Evolutionary conservation across 73 alveolate species (phyloP).

Genomic region (Stentor coeruleus): DNA sequence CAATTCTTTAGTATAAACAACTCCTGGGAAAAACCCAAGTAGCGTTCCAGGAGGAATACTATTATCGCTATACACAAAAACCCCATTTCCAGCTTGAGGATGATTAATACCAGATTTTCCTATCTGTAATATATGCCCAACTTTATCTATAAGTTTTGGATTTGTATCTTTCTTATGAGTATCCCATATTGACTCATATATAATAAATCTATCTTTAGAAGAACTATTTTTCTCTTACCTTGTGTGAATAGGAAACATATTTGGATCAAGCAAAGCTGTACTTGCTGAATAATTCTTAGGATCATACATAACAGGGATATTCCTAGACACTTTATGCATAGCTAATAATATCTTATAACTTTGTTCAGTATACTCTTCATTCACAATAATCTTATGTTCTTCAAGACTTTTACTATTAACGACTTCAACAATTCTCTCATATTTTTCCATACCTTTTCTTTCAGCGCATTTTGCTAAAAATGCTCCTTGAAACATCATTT

Average conservation of each 20-base stretch:
- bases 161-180: not conserved
- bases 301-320: slow-evolving; percentile 17
- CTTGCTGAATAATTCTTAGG: not conserved
- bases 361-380: not conserved
- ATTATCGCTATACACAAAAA: slow-evolving; percentile 34
- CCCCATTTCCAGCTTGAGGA: slow-evolving; percentile 72
- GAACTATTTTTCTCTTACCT: not conserved
- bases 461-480: not conserved
- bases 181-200: not conserved
- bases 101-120: slow-evolving; percentile 48
- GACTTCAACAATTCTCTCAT: not conserved
- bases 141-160: not conserved
- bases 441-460: not conserved
- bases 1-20: slow-evolving; percentile 34
- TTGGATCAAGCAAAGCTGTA: not conserved
- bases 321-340: slow-evolving; percentile 15
- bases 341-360: not conserved
- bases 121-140: slow-evolving; percentile 33
- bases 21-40: slow-evolving; percentile 65
- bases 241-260: slow-evolving; percentile 3
- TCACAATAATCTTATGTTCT: not conserved
- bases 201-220: not conserved
- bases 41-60: slow-evolving; percentile 58
- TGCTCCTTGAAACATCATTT: slow-evolving; percentile 24
- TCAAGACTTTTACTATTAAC: not conserved